Base-by-base conservation (phyloP, 352 stramenopile genomes). In the Globisporangium ultimum region DNA sequence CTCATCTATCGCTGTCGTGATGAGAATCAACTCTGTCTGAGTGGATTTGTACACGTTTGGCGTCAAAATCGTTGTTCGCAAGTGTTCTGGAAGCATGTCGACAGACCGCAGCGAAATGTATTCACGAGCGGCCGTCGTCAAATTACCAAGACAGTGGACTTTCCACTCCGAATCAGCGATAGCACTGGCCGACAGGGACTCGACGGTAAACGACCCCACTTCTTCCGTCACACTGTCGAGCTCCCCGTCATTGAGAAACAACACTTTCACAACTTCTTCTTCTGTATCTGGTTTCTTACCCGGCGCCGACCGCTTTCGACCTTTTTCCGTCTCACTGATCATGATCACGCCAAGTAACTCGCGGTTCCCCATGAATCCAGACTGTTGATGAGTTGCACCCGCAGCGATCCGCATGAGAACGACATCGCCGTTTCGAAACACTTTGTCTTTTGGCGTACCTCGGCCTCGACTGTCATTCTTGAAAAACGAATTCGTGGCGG, bases 81-180 rank as follows among this genome's bases (percentile, higher is more conserved):
- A 59, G 52, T 96, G 87, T 28, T 89, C 76, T 1, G 87, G 87
- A 28, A 96, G 70, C 71, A 93, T 83, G 43, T 96, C 84, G 0
- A 96, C 82, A 1, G 87, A 93, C 15, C 84, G 79, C 42, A 96
- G 67, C 7, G 81, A 84, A 24, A 93, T 73, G 53, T 96, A 96
- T 59, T 96, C 87, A 45, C 87, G 87, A 12, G 83, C 68, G 6
- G 78, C 81, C 11, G 87, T 96, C 5, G 89, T 79, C 40, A 96
- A 64, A 54, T 94, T 96, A 53, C 80, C 73, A 15, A 93, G 58
- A 15, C 80, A 73, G n/a, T 74, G 80, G 9, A 88, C 84, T 36
- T 87, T 84, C 83, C 85, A 96, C 60, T 93, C 84, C 1, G 77
- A 78, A 48, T 89, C 84, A 1, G 64, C 66, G 15, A 93, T 87